Percentiles rank a stretch among this genome's conserved stretches.
Evolutionary conservation across 2,329 filamentous ascomycete species (phyloP).

Genomic region (Neospermospora avenae): DNA sequence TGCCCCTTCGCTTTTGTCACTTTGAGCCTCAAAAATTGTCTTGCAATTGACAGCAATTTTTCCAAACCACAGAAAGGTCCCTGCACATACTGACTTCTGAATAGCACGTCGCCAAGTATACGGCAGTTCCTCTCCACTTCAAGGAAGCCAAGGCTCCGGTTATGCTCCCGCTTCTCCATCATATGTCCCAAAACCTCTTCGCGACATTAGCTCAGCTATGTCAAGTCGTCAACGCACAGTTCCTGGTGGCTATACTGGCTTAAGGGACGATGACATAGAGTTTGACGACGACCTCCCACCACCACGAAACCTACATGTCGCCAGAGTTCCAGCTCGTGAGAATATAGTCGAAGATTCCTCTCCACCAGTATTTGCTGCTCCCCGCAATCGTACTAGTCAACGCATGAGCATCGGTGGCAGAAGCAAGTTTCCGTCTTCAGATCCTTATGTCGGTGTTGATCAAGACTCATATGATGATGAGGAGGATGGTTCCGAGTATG

Average conservation of each 20-base stretch:
- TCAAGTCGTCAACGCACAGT: background rate
- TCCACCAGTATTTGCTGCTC: background rate
- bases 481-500: background rate
- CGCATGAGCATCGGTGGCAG: background rate
- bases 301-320: too few relatives aligned
- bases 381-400: background rate
- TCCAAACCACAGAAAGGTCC: background rate
- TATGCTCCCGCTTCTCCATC: background rate
- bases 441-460: background rate
- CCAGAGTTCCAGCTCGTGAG: background rate
- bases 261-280: background rate
- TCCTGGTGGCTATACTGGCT: too few relatives aligned
- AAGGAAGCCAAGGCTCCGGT: background rate
- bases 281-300: background rate
- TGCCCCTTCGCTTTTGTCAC: too few relatives aligned
- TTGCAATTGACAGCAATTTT: background rate
- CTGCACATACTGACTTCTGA: background rate
- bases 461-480: background rate
- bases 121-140: background rate
- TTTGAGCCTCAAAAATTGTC: background rate
- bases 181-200: background rate
- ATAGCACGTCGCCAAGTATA: background rate
- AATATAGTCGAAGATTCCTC: background rate
- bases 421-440: background rate
- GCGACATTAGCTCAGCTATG: background rate